Evolutionary conservation across 2,329 filamentous ascomycete genomes (phyloP), one percentile per base, ranked within the genome.

Genomic region (Verticillium nonalfalfae): DNA sequence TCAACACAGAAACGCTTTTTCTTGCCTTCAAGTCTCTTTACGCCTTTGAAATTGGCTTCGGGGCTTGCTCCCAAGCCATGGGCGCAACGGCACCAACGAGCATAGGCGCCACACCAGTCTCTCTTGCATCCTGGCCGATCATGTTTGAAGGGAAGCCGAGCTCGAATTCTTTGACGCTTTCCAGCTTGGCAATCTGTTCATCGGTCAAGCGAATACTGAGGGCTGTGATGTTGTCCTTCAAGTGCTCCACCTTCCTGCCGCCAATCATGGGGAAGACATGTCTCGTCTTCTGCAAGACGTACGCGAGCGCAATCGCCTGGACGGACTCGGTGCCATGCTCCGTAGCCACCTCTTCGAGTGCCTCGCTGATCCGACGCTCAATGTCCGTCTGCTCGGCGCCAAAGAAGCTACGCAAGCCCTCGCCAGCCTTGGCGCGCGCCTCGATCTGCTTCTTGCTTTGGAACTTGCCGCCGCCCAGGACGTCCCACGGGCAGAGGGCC

Each of bases 401-500:
- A 2, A 68, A 61, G n/a, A 71, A 57, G 38, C n/a, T 60, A 64
- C 67, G 76, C 65, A 72, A 74, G 60, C 72, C 75, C 69, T 81
- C 80, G 40, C 76, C 78, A 1, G 59, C 39, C 5, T 71, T 58
- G 61, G 66, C 62, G 36, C 72, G 66, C 60, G 69, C 65, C 61
- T 74, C 72, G 56, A 76, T 35, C 59, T 70, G 68, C 60, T 72
- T 72, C 60, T 69, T 67, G 15, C 76, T 74, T 70, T 82, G 78
- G 71, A 83, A 80, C 60, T 75, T 74, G 50, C 83, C 83, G 73
- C 73, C 78, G 18, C 83, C 84, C 6, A 87, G 73, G 0, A 80
- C 82, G 58, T 84, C 85, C 85, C 85, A 90, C 0, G 86, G 85
- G 0, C 78, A 74, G 4, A 87, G 65, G 26, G 76, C 86, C 86